phyloP scores from a whole-genome alignment of 768 basidiomycete genomes.

The Ramaria rubella region DNA sequence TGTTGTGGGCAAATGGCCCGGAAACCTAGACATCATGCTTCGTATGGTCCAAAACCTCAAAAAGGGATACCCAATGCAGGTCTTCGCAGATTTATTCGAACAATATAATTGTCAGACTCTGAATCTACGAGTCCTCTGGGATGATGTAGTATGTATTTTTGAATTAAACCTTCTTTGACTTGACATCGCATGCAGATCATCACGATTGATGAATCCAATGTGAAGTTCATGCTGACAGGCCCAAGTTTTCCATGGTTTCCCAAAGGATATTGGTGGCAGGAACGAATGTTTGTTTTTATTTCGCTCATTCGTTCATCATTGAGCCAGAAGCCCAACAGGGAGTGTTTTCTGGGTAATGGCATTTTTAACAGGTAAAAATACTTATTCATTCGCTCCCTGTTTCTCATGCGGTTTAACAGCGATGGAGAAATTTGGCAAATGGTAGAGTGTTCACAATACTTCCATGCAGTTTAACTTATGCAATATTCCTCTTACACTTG shows the following conservation, averaged over 20 bases:
- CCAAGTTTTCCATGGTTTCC: slow-evolving; percentile 65
- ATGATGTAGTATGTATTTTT: slow-evolving; percentile 48
- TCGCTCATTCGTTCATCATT: background rate
- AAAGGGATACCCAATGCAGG: slow-evolving; percentile 54
- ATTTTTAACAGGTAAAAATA: slow-evolving; percentile 64
- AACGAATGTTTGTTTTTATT: slow-evolving; percentile 47
- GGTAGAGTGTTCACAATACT: slow-evolving; percentile 30
- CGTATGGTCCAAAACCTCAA: slow-evolving; percentile 48
- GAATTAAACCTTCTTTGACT: background rate
- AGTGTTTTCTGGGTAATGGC: slow-evolving; percentile 48
- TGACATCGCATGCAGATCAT: slow-evolving; percentile 43
- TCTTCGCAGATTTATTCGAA: slow-evolving; percentile 59
- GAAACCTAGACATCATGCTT: slow-evolving; percentile 66
- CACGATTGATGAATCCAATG: slow-evolving; percentile 66
- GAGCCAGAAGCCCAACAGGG: background rate
- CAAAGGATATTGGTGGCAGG: slow-evolving; percentile 57
- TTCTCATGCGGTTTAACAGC: slow-evolving; percentile 17
- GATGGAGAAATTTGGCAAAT: slow-evolving; percentile 50
- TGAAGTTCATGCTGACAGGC: slow-evolving; percentile 50
- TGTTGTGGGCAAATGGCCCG: slow-evolving; percentile 66
- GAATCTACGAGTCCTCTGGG: slow-evolving; percentile 63
- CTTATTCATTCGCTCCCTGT: background rate
- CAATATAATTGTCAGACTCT: slow-evolving; percentile 67
- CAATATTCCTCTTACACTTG: slow-evolving; percentile 12
- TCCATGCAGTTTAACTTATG: slow-evolving; percentile 7